Conservation (phyloP, 2,329 filamentous ascomycete species). For the Gremmenia infestans region DNA sequence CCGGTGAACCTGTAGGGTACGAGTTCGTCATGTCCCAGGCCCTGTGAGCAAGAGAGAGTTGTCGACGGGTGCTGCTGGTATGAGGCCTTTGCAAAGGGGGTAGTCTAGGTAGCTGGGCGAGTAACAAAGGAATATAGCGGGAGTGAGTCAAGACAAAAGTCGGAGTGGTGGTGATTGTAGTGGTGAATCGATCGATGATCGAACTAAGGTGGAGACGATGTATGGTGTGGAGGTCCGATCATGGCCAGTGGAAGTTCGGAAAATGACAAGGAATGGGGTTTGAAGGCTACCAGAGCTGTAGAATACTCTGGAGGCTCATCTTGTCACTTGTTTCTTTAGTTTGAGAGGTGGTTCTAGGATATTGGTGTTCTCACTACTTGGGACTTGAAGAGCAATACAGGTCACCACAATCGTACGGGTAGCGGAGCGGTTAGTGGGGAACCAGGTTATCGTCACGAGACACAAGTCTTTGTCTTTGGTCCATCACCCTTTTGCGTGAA, state of each 20-base stretch:
- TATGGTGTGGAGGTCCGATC: slow-evolving; percentile 5
- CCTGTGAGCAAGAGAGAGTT: neutral
- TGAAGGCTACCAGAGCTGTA: slow-evolving; percentile 25
- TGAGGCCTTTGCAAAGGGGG: neutral
- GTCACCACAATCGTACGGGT: neutral
- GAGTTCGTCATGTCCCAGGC: slow-evolving; percentile 24
- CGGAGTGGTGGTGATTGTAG: neutral
- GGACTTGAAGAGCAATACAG: slow-evolving; percentile 4
- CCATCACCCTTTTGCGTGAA: too few relatives aligned
- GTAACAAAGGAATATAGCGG: neutral
- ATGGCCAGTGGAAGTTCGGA: neutral
- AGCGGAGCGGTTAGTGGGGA: slow-evolving; percentile 11
- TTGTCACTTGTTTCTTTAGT: slow-evolving; percentile 10
- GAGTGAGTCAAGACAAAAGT: neutral
- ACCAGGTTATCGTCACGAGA: slow-evolving; percentile 3
- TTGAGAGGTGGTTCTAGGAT: slow-evolving; percentile 8
- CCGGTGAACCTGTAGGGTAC: slow-evolving; percentile 29
- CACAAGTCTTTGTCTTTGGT: neutral
- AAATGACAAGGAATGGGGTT: neutral
- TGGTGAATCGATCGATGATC: neutral
- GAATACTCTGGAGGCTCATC: slow-evolving; percentile 16
- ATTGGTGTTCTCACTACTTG: slow-evolving; percentile 14
- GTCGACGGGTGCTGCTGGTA: neutral
- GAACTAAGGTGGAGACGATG: neutral
- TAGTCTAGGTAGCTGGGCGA: neutral